These are phyloP conservation scores for Phytophthora tubulina DNA, from an alignment of 352 stramenopile species.

Conservation along the genomic window DNA sequence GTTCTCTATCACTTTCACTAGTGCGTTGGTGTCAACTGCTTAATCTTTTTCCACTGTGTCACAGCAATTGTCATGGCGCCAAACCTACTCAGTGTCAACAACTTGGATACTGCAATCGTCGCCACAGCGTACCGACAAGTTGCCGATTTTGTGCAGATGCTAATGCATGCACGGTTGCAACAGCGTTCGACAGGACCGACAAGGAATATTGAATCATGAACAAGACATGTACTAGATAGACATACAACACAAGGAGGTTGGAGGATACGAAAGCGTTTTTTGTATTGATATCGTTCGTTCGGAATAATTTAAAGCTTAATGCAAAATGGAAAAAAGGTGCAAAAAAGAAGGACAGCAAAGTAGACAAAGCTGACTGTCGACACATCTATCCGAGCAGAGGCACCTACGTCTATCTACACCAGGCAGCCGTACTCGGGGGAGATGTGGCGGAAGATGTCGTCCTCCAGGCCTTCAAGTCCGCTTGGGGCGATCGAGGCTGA, in stretches of 20 bases:
- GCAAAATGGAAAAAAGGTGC: slow-evolving; percentile 29
- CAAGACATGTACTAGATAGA: too few relatives aligned
- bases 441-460: slow-evolving; percentile 89
- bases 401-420: slow-evolving; percentile 47
- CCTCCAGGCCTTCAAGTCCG: slow-evolving; percentile 53
- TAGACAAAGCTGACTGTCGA: slow-evolving; percentile 27
- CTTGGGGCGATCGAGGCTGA: slow-evolving; percentile 12
- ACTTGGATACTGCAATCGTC: slow-evolving; percentile 73
- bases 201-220: slow-evolving; percentile 39
- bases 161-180: slow-evolving; percentile 57
- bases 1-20: slow-evolving; percentile 2
- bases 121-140: slow-evolving; percentile 81
- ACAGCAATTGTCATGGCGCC: slow-evolving; percentile 84
- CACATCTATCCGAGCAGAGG: slow-evolving; percentile 34
- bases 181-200: slow-evolving; percentile 51
- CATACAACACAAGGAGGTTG: neutral
- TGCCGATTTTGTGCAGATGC: slow-evolving; percentile 63
- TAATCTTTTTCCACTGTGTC: neutral
- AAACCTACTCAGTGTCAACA: slow-evolving; percentile 78
- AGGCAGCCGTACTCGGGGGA: slow-evolving; percentile 87
- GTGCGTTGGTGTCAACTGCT: neutral
- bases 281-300: slow-evolving; percentile 36
- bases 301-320: slow-evolving; percentile 50
- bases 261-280: slow-evolving; percentile 19
- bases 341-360: slow-evolving; percentile 27